Evolutionary conservation across 257 asterid genomes (phyloP).

Genomic region (Solanum acaule): DNA sequence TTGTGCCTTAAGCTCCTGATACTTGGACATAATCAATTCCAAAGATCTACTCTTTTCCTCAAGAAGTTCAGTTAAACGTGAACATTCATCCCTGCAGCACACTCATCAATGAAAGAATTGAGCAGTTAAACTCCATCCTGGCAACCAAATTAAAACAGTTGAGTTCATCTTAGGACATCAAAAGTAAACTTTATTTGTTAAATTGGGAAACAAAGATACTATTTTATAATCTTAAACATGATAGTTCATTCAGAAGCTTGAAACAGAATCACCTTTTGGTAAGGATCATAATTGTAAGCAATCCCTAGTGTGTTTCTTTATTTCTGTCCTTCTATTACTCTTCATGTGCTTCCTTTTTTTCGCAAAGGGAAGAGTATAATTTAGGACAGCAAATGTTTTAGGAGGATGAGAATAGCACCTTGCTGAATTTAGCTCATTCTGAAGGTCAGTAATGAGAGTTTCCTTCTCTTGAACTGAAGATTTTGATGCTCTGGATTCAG

Average conservation of each 20-base stretch:
- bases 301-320: not conserved
- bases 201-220: not conserved
- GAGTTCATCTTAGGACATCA: not conserved
- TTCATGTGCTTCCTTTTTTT: not conserved
- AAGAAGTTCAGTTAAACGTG: slow-evolving; percentile 42
- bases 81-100: slow-evolving; percentile 68
- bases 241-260: not conserved
- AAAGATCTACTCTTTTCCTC: slow-evolving; percentile 77
- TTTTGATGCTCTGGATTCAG: slow-evolving; percentile 80
- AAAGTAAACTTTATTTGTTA: not conserved
- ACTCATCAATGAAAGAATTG: not conserved
- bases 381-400: not conserved
- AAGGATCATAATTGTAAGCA: not conserved
- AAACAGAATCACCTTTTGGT: not conserved
- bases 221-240: not conserved
- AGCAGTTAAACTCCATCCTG: not conserved
- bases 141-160: not conserved
- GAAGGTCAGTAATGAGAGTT: slow-evolving; percentile 42
- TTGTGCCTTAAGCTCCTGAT: slow-evolving; percentile 53
- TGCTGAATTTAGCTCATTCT: slow-evolving; percentile 48
- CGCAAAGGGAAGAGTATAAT: not conserved
- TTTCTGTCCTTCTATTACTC: not conserved
- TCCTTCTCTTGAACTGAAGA: slow-evolving; percentile 69
- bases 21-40: slow-evolving; percentile 66
- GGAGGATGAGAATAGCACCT: slow-evolving; percentile 32